Percentiles rank a stretch among this genome's conserved stretches.
Conservation (phyloP, 2,329 filamentous ascomycete species). For the Colletotrichum liaoningense region DNA sequence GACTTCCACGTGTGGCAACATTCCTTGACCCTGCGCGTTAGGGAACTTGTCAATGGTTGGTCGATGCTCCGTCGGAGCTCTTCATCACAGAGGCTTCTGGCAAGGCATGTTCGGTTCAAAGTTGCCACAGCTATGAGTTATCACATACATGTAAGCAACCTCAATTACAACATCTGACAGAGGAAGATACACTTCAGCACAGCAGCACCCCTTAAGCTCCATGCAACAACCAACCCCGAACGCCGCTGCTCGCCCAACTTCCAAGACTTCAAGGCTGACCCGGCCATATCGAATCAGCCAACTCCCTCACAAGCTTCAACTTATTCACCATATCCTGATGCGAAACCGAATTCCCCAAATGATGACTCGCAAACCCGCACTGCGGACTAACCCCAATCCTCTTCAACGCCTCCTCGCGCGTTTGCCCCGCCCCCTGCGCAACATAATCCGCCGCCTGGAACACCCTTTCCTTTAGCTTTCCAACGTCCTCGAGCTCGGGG, state of each 20-base stretch:
- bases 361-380: slow-evolving; percentile 73
- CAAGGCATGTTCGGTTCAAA: too few species aligned
- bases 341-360: slow-evolving; percentile 31
- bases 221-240: background rate
- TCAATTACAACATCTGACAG: too few species aligned
- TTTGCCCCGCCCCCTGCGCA: slow-evolving; percentile 71
- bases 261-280: slow-evolving; percentile 21
- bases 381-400: slow-evolving; percentile 76
- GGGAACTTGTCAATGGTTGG: background rate
- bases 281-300: slow-evolving; percentile 34
- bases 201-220: background rate
- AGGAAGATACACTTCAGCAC: background rate
- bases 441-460: slow-evolving; percentile 72
- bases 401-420: slow-evolving; percentile 71
- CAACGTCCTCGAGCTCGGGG: slow-evolving; percentile 65
- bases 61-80: background rate
- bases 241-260: background rate
- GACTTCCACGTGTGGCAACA: background rate
- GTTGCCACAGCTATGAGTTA: background rate
- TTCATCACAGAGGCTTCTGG: background rate
- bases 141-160: too few species aligned
- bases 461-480: slow-evolving; percentile 65
- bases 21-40: background rate
- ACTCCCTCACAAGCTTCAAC: slow-evolving; percentile 26
- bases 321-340: slow-evolving; percentile 32